Evolutionary conservation across 2,329 filamentous ascomycete genomes (phyloP), one percentile per base, ranked within the genome.

Genomic region (Hymenoscyphus fructigenus): DNA sequence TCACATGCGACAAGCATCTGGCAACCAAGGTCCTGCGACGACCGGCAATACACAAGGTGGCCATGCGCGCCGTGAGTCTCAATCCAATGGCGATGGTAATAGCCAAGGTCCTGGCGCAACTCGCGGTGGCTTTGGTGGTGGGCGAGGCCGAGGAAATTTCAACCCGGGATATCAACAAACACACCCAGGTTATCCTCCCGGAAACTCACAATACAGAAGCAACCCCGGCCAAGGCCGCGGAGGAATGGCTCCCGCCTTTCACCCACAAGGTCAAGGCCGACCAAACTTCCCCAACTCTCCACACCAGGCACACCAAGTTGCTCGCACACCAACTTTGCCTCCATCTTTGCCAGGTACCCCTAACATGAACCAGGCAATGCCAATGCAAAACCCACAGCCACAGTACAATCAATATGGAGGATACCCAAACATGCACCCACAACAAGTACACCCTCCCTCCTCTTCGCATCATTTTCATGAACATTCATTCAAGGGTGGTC

Each of bases 1-100:
- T 75, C 88, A 92, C 79, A 85, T 90, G 79, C 87, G 89, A 81
- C 86, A 89, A 62, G 81, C 84, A 68, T 86, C 87, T 58, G 82
- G 86, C 70, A 84, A 86, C 66, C 85, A 88, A 71, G 85, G 85
- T 70, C 84, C 85, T 66, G 82, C 85, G 69, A 82, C 84, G 66
- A 82, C 88, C 72, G 85, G 84, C 66, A 80, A 86, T 62, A 90
- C 90, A 73, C 84, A 67, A 70, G 36, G 28, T n/a, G 86, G 85
- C 69, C 93, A 98, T 78, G 85, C 92, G 72, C 90, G 94, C 74
- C 90, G 92, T 72, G 91, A 94, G 76, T 97, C 94, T 44, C 92
- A 95, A 75, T 96, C 92, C 26, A 84, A 88, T 69, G 87, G 86
- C 76, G 90, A 93, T 69, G 85, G 89, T 78, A 85, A 83, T 76